Evolutionary conservation across 2,329 filamentous ascomycete genomes (phyloP).

Genomic region (Harringtonia lauricola): DNA sequence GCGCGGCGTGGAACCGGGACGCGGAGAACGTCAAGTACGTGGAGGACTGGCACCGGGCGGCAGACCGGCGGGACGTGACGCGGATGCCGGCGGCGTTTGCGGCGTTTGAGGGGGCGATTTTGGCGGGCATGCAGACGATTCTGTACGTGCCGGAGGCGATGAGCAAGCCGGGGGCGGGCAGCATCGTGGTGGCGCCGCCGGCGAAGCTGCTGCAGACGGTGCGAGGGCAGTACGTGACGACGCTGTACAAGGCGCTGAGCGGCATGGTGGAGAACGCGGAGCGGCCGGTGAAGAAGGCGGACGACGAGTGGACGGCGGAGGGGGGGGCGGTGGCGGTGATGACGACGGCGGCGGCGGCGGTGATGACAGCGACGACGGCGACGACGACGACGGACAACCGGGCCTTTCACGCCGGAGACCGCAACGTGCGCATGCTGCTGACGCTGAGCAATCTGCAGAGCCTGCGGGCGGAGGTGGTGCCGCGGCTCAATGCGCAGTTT

Average conservation of each 20-base stretch:
- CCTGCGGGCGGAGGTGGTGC: constrained; percentile 71
- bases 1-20: constrained; percentile 85
- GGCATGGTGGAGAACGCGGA: constrained; percentile 98
- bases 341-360: constrained; percentile 4
- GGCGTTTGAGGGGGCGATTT: constrained; percentile 70
- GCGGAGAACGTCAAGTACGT: constrained; percentile 85
- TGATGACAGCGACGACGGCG: constrained; percentile 13
- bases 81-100: constrained; percentile 82
- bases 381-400: constrained; percentile 28
- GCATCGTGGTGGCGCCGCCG: constrained; percentile 76
- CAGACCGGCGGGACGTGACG: constrained; percentile 76
- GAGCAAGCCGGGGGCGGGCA: constrained; percentile 58
- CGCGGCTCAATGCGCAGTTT: constrained; percentile 81
- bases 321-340: constrained; percentile 12
- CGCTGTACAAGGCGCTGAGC: constrained; percentile 84
- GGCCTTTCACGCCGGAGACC: constrained; percentile 43
- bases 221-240: constrained; percentile 82
- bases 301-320: constrained; percentile 48
- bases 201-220: constrained; percentile 86
- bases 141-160: constrained; percentile 83
- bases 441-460: constrained; percentile 87
- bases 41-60: constrained; percentile 83
- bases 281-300: constrained; percentile 52
- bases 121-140: constrained; percentile 88
- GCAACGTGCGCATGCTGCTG: constrained; percentile 84